Evolutionary conservation across 305 asterid species (phyloP).

Genomic region (Nicotiana rustica): DNA sequence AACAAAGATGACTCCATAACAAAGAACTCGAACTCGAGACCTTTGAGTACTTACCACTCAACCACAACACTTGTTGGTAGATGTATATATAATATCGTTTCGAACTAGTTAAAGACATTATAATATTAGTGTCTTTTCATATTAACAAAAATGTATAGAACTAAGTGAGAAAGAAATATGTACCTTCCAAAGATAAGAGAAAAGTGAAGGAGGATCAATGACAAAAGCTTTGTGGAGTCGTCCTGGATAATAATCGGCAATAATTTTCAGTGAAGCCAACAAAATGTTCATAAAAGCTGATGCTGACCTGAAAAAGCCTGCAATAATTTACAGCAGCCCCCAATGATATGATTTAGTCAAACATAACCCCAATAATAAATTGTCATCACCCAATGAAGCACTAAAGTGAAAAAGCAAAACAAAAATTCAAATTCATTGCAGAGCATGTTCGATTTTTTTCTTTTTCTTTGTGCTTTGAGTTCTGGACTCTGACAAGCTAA

Average conservation of each 20-base stretch:
- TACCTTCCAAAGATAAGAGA: slow-evolving; percentile 97
- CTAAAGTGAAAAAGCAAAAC: slow-evolving; percentile 39
- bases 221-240: slow-evolving; percentile 80
- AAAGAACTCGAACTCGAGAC: too few species aligned
- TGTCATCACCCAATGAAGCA: slow-evolving; percentile 38
- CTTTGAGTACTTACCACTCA: too few species aligned
- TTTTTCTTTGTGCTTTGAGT: slow-evolving; percentile 32
- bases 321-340: slow-evolving; percentile 38
- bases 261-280: slow-evolving; percentile 71
- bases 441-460: slow-evolving; percentile 29
- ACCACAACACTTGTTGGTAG: too few species aligned
- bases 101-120: too few species aligned
- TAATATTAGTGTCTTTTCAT: not conserved
- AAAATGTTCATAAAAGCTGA: slow-evolving; percentile 89
- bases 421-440: slow-evolving; percentile 53
- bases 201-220: slow-evolving; percentile 89
- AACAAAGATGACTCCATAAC: too few species aligned
- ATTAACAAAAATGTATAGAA: not conserved
- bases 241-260: slow-evolving; percentile 82
- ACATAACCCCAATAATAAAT: slow-evolving; percentile 26
- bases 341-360: slow-evolving; percentile 45
- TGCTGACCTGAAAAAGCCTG: slow-evolving; percentile 97
- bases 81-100: too few species aligned
- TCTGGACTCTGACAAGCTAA: slow-evolving; percentile 50
- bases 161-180: not conserved